These are phyloP conservation scores for Paramecium sexaurelia DNA, from an alignment of 73 alveolate genomes.

Conservation along the genomic window DNA sequence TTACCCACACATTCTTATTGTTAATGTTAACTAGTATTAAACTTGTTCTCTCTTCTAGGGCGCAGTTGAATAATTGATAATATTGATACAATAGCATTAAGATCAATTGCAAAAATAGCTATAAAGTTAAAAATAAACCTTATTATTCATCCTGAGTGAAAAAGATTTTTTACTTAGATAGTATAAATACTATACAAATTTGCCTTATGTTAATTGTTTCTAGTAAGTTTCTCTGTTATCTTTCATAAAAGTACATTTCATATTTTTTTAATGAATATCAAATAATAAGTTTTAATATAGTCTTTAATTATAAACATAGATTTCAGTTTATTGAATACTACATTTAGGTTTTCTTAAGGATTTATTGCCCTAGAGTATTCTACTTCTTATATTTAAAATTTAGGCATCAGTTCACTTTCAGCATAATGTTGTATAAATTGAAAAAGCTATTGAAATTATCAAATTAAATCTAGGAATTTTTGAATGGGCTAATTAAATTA, in stretches of 20 bases:
- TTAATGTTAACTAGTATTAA: too few relatives aligned
- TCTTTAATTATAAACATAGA: constrained; percentile 9
- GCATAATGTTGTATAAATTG: not conserved
- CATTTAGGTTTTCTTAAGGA: not conserved
- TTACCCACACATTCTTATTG: too few relatives aligned
- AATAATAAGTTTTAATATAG: not conserved
- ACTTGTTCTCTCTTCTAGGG: too few relatives aligned
- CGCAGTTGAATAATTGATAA: too few relatives aligned
- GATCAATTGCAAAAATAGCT: too few relatives aligned
- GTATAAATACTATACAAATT: constrained; percentile 32
- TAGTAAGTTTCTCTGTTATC: constrained; percentile 26
- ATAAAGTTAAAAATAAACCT: too few relatives aligned
- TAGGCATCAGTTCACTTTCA: constrained; percentile 6
- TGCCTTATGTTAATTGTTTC: constrained; percentile 19
- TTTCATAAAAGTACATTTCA: constrained; percentile 10
- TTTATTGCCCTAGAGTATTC: constrained; percentile 24
- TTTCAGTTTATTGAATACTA: constrained; percentile 23
- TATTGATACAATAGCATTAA: too few relatives aligned
- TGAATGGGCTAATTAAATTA: not conserved
- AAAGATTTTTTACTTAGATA: too few relatives aligned
- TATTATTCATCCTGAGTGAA: too few relatives aligned
- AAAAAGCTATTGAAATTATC: not conserved
- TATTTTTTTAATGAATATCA: too few relatives aligned
- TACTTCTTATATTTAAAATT: not conserved
- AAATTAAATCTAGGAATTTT: not conserved